phyloP scores from a whole-genome alignment of 2,329 filamentous ascomycete species.

The Ascosphaera aggregata region DNA sequence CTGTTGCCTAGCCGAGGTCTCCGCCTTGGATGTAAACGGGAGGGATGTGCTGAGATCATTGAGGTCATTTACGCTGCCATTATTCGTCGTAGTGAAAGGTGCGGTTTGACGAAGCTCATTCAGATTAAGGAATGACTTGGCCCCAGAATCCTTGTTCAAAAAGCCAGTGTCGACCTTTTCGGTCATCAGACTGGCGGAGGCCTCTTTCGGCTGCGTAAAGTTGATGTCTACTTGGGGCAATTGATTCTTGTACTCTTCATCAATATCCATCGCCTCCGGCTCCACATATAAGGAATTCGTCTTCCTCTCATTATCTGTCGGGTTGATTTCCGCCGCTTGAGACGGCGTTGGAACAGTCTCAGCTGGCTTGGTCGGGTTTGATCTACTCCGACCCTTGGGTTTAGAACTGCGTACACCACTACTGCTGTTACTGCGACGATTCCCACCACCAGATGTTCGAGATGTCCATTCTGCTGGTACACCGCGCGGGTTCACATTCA shows the following conservation, averaged over 20 bases:
- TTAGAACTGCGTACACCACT: background rate
- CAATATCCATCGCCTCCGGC: slow-evolving; percentile 24
- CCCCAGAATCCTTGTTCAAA: background rate
- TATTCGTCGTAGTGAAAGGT: slow-evolving; percentile 24
- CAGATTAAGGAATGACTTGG: slow-evolving; percentile 18
- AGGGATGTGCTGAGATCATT: slow-evolving; percentile 29
- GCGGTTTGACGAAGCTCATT: slow-evolving; percentile 26
- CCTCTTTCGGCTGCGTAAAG: background rate
- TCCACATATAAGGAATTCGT: slow-evolving; percentile 4
- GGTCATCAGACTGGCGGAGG: background rate
- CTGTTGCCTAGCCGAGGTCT: slow-evolving; percentile 11
- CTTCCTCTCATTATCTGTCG: background rate
- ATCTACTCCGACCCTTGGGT: background rate
- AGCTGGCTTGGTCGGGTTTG: background rate
- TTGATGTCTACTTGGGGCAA: background rate
- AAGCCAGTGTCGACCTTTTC: background rate
- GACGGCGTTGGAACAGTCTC: too few species aligned
- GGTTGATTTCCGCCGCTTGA: background rate
- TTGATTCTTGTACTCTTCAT: slow-evolving; percentile 13
- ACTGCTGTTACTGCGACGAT: background rate
- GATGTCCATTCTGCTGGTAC: background rate
- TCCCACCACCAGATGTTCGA: background rate
- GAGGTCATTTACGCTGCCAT: slow-evolving; percentile 27
- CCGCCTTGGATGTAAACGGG: slow-evolving; percentile 34
- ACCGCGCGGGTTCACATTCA: slow-evolving; percentile 15